A percentile compares a stretch with the other conserved stretches of the same genome.
Evolutionary conservation across 2,329 filamentous ascomycete species (phyloP).

Genomic region (Trichoderma semiorbis): DNA sequence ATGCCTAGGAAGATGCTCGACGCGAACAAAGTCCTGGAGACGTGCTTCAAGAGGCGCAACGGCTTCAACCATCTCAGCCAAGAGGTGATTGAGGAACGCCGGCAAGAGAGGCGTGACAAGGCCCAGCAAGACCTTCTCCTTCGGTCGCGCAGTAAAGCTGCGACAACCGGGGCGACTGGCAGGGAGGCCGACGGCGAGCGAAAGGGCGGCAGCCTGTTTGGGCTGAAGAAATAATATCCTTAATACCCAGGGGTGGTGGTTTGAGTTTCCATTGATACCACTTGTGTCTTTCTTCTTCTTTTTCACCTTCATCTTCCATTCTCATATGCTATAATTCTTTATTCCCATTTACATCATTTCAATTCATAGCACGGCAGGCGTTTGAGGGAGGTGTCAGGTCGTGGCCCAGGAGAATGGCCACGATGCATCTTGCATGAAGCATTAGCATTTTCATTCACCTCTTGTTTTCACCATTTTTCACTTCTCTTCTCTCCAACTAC

Average conservation of each 20-base stretch:
- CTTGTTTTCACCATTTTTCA: background rate
- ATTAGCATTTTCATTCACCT: slow-evolving; percentile 12
- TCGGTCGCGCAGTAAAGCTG: slow-evolving; percentile 26
- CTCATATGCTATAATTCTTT: background rate
- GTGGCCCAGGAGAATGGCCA: slow-evolving; percentile 5
- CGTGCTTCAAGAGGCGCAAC: slow-evolving; percentile 75
- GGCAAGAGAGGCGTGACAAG: slow-evolving; percentile 63
- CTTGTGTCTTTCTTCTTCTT: slow-evolving; percentile 9
- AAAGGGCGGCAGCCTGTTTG: slow-evolving; percentile 42
- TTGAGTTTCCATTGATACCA: slow-evolving; percentile 17
- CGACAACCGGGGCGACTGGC: slow-evolving; percentile 19
- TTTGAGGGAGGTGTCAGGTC: slow-evolving; percentile 11
- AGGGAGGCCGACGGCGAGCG: slow-evolving; percentile 28
- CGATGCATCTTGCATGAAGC: slow-evolving; percentile 15
- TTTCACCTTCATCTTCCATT: background rate
- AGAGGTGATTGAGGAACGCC: slow-evolving; percentile 71
- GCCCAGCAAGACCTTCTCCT: slow-evolving; percentile 41
- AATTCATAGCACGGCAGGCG: slow-evolving; percentile 16
- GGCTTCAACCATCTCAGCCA: slow-evolving; percentile 81
- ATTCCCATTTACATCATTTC: background rate
- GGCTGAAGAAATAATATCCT: slow-evolving; percentile 31
- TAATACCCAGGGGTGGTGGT: background rate
- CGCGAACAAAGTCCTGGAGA: slow-evolving; percentile 75
- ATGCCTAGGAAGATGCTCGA: slow-evolving; percentile 79
- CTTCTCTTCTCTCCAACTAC: background rate